Conservation (phyloP, 75 land plant species). For the Gnetum montanum region DNA sequence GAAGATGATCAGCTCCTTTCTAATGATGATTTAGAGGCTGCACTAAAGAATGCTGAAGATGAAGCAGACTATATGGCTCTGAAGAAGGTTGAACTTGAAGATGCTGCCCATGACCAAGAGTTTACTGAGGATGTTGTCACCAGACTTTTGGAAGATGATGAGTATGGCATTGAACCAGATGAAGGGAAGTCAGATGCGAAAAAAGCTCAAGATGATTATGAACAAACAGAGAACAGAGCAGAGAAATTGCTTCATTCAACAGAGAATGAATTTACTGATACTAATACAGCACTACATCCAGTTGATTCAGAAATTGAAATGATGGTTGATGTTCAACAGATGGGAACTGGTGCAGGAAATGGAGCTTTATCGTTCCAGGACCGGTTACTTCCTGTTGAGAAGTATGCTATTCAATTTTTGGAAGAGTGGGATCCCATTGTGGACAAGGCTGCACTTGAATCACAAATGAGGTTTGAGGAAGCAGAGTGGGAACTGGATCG, state of each 20-base stretch:
- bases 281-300: constrained; percentile 27
- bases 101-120: constrained; percentile 90
- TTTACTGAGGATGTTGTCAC: constrained; percentile 79
- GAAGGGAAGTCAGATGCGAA: constrained; percentile 33
- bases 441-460: constrained; percentile 62
- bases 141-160: constrained; percentile 72
- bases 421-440: constrained; percentile 93
- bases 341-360: constrained; percentile 90
- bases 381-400: constrained; percentile 84
- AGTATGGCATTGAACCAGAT: constrained; percentile 57
- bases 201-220: constrained; percentile 27
- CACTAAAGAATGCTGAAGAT: constrained; percentile 91
- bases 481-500: constrained; percentile 95
- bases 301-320: constrained; percentile 75
- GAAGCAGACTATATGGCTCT: constrained; percentile 99
- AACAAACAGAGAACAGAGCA: constrained; percentile 14
- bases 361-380: constrained; percentile 73
- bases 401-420: constrained; percentile 91
- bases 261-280: constrained; percentile 10
- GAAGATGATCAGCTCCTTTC: constrained; percentile 34
- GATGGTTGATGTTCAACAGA: constrained; percentile 92
- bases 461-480: constrained; percentile 64
- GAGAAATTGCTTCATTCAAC: not conserved
- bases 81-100: constrained; percentile 93
- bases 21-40: constrained; percentile 86